Evolutionary conservation across 306 rosid genomes (phyloP).

Genomic region (Cotoneaster glaucophyllus): DNA sequence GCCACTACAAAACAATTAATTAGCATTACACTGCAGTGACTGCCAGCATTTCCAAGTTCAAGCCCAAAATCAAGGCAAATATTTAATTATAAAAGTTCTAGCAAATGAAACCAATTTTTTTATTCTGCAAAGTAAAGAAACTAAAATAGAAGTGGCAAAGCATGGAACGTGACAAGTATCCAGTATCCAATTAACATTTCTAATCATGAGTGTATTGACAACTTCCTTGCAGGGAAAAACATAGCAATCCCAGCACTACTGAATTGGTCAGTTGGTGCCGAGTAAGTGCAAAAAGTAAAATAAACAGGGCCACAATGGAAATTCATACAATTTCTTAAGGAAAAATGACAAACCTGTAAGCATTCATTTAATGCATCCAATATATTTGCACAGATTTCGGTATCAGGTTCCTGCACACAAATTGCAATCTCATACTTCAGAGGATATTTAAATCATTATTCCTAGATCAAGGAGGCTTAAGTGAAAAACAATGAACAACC

Average conservation of each 20-base stretch:
- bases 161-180: not conserved
- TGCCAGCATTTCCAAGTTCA: too few species aligned
- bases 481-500: slow-evolving; percentile 23
- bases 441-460: not conserved
- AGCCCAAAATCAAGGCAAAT: too few species aligned
- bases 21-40: not conserved
- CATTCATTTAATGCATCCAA: slow-evolving; percentile 88
- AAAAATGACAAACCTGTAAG: slow-evolving; percentile 56
- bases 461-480: not conserved
- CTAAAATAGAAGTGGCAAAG: not conserved
- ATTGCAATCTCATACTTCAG: not conserved
- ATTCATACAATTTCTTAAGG: not conserved
- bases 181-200: not conserved
- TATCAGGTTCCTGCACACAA: slow-evolving; percentile 83
- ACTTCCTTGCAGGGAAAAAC: not conserved
- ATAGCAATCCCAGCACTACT: not conserved
- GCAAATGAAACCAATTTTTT: not conserved
- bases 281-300: not conserved
- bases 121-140: too few species aligned
- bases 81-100: not conserved
- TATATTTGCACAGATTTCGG: slow-evolving; percentile 91
- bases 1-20: not conserved
- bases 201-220: not conserved
- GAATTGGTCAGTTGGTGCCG: not conserved
- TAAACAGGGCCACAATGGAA: not conserved